Evolutionary conservation across 2,329 filamentous ascomycete genomes (phyloP), one percentile per base, ranked within the genome.

Genomic region (Sporothrix mexicana): DNA sequence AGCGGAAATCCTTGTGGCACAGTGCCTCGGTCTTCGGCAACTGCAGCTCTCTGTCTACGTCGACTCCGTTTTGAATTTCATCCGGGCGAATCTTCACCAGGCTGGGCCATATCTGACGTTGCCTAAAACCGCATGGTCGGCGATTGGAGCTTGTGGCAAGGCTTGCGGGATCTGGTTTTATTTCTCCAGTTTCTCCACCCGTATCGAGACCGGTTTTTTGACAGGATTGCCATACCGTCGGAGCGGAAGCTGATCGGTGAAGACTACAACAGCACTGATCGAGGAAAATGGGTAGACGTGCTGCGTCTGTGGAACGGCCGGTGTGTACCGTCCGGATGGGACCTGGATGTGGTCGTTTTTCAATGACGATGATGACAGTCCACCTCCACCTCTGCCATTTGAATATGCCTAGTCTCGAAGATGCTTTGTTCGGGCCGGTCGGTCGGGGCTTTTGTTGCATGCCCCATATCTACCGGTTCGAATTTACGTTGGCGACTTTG

Each of bases 241-340:
- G 68, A 70, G 25, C 15, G 12, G n/a, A n/a, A 23, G 2, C 15
- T 53, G 5, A 59, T 59, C 51, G 68, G 68, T 12, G 30, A 53
- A 2, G 30, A 17, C 53, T 70, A 70, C 49, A 30, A 59, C 68
- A n/a, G 51, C 10, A 7, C 6, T 3, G 53, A 41, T 1, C 51
- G 53, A 7, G 68, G 68, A 0, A 70, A 70, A 30, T 70, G 68
- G 68, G n/a, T n/a, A n/a, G n/a, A n/a, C n/a, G n/a, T n/a, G n/a
- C n/a, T n/a, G n/a, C n/a, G n/a, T n/a, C n/a, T n/a, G n/a, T n/a
- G n/a, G n/a, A n/a, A n/a, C n/a, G n/a, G n/a, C n/a, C n/a, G n/a
- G n/a, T n/a, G n/a, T n/a, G n/a, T n/a, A n/a, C n/a, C n/a, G n/a
- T n/a, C n/a, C n/a, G n/a, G n/a, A n/a, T n/a, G n/a, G n/a, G n/a